These are phyloP conservation scores for Talaromyces sp. DNA, from an alignment of 2,329 filamentous ascomycete genomes.

Conservation along the genomic window DNA sequence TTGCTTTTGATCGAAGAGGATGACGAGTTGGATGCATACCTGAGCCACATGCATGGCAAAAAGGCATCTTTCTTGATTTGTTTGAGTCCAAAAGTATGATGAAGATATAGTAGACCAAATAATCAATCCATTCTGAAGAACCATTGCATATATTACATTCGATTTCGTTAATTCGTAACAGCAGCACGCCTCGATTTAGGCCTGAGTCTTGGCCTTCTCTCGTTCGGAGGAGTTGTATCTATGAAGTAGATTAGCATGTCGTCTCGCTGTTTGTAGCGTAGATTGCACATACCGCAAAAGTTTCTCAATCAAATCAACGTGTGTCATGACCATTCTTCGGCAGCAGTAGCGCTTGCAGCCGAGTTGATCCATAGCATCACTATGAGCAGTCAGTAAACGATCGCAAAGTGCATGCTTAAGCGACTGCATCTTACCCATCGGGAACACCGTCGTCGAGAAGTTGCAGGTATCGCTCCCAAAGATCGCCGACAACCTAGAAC, in stretches of 20 bases:
- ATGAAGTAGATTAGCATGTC: neutral
- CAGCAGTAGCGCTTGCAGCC: conserved; percentile 96
- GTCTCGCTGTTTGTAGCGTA: neutral
- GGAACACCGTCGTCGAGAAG: conserved; percentile 74
- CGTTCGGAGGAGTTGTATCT: conserved; percentile 51
- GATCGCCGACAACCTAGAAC: conserved; percentile 82
- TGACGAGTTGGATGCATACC: conserved; percentile 67
- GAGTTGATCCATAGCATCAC: conserved; percentile 93
- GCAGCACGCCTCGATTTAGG: conserved; percentile 16
- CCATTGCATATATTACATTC: conserved; percentile 6
- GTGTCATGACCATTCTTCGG: conserved; percentile 98
- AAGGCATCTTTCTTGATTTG: conserved; percentile 54
- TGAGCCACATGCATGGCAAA: conserved; percentile 59
- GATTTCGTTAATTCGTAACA: conserved; percentile 15
- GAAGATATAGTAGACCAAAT: conserved; percentile 4
- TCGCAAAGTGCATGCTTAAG: neutral
- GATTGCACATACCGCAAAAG: conserved; percentile 70
- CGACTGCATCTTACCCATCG: conserved; percentile 61
- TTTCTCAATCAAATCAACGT: conserved; percentile 98
- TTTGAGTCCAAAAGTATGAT: conserved; percentile 25
- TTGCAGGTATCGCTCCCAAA: conserved; percentile 94
- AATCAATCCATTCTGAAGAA: conserved; percentile 4
- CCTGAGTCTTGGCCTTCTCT: conserved; percentile 41
- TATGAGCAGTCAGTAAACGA: conserved; percentile 36
- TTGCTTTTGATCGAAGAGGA: conserved; percentile 65